Conservation (phyloP, 2,329 filamentous ascomycete species). For the Cryphonectria radicalis region DNA sequence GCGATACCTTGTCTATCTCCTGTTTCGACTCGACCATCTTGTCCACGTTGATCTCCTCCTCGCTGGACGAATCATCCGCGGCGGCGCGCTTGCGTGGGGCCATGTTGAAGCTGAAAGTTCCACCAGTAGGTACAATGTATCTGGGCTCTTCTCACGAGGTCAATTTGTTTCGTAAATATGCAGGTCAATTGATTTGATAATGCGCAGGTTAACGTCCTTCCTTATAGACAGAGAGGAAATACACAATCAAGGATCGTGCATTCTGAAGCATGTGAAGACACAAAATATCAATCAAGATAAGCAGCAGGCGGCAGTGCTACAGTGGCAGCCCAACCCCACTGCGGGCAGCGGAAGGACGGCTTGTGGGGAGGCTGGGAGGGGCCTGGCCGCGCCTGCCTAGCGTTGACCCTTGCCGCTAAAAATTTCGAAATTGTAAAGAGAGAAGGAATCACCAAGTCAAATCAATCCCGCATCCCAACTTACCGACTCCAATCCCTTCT, state of each 20-base stretch:
- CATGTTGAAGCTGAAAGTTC: conserved; percentile 9
- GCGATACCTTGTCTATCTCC: conserved; percentile 28
- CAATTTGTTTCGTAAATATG: background rate
- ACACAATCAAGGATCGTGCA: background rate
- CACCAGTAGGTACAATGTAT: background rate
- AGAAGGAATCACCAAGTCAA: conserved; percentile 2
- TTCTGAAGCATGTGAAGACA: conserved; percentile 2
- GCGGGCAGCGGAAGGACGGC: background rate
- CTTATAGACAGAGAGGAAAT: background rate
- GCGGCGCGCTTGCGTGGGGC: conserved; percentile 23
- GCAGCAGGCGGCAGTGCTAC: background rate
- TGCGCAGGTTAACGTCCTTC: background rate
- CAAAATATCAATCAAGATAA: background rate
- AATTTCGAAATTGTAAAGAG: conserved; percentile 14
- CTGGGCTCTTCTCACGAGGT: background rate
- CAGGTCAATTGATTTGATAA: background rate
- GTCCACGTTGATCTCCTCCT: conserved; percentile 32
- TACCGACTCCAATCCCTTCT: background rate
- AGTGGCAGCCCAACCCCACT: background rate
- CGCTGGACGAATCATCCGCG: conserved; percentile 23
- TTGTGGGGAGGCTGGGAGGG: background rate
- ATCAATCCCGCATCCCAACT: conserved; percentile 2
- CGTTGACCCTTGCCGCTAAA: conserved; percentile 25
- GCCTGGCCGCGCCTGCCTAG: background rate
- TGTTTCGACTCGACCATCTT: conserved; percentile 32